Conservation (phyloP, 2,329 filamentous ascomycete species). For the Talaromyces piceae region DNA sequence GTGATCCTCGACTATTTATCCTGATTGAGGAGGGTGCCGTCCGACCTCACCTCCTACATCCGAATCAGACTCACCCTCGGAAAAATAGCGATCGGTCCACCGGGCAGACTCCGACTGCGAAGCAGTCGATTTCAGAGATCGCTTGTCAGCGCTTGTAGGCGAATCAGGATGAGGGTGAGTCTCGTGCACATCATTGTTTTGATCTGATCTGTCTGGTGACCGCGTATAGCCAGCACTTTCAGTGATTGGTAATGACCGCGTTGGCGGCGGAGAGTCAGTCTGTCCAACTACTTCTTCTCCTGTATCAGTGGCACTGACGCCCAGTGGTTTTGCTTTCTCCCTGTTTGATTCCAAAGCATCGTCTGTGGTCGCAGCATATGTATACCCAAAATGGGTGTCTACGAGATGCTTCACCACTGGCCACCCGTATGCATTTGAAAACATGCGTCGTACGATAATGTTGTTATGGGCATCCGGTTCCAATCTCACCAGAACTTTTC, state of each 20-base stretch:
- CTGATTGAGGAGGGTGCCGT: not conserved
- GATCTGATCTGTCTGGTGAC: not conserved
- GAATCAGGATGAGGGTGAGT: not conserved
- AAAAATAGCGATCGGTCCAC: slow-evolving; percentile 62
- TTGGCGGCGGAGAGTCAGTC: slow-evolving; percentile 7
- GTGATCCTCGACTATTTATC: not conserved
- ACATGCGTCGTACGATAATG: slow-evolving; percentile 92
- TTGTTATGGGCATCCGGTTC: slow-evolving; percentile 99
- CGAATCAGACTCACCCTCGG: slow-evolving; percentile 39
- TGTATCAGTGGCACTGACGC: slow-evolving; percentile 51
- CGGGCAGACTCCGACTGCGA: slow-evolving; percentile 46
- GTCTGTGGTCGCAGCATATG: slow-evolving; percentile 54
- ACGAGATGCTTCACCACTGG: slow-evolving; percentile 92
- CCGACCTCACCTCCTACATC: slow-evolving; percentile 21
- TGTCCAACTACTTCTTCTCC: slow-evolving; percentile 56
- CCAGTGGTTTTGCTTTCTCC: slow-evolving; percentile 60
- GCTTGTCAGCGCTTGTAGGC: not conserved
- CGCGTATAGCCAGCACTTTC: not conserved
- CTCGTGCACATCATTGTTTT: not conserved
- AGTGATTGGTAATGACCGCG: not conserved
- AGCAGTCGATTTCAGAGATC: slow-evolving; percentile 11
- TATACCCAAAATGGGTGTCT: slow-evolving; percentile 86
- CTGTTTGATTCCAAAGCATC: slow-evolving; percentile 60
- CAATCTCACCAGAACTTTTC: slow-evolving; percentile 89
- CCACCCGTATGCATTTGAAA: slow-evolving; percentile 96